A percentile compares a stretch with the other conserved stretches of the same genome.
Evolutionary conservation across 2,329 filamentous ascomycete species (phyloP).

Genomic region (Davidsoniella eucalypti): DNA sequence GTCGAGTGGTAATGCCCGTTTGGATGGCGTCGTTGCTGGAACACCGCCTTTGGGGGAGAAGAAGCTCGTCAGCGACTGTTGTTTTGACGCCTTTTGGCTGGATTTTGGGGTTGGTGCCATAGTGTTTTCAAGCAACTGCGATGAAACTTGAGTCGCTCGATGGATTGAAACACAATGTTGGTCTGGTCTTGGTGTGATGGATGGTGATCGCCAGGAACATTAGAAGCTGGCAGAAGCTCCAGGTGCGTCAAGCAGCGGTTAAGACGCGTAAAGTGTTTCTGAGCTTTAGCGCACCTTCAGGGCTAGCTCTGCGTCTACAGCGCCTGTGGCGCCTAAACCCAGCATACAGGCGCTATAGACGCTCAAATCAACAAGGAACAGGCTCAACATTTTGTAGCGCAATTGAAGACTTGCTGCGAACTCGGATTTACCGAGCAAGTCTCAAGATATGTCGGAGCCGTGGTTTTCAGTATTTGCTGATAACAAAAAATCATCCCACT

Average conservation of each 20-base stretch:
- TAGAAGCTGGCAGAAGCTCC: neutral
- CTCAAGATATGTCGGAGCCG: neutral
- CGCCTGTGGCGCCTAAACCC: neutral
- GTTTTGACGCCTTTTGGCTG: conserved; percentile 38
- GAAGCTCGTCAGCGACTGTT: conserved; percentile 74
- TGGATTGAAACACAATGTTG: too few species aligned
- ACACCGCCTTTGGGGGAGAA: conserved; percentile 42
- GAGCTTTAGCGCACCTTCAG: neutral
- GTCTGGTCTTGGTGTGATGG: too few species aligned
- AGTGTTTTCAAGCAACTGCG: neutral
- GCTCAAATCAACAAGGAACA: neutral
- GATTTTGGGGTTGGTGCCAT: conserved; percentile 25
- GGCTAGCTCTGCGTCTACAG: neutral
- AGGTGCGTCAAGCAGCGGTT: neutral
- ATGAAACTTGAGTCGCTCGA: too few species aligned
- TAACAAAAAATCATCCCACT: neutral
- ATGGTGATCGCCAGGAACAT: too few species aligned
- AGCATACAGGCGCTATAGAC: neutral
- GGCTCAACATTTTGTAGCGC: too few species aligned
- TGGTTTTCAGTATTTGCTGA: too few species aligned
- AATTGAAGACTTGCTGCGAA: neutral
- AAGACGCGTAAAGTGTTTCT: conserved; percentile 5
- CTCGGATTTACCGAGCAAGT: neutral
- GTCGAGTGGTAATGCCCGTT: conserved; percentile 12
- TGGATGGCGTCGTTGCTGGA: conserved; percentile 17